These are phyloP conservation scores for Suhomyces bolitotheri DNA, from an alignment of 1,139 yeast genomes.

Conservation along the genomic window DNA sequence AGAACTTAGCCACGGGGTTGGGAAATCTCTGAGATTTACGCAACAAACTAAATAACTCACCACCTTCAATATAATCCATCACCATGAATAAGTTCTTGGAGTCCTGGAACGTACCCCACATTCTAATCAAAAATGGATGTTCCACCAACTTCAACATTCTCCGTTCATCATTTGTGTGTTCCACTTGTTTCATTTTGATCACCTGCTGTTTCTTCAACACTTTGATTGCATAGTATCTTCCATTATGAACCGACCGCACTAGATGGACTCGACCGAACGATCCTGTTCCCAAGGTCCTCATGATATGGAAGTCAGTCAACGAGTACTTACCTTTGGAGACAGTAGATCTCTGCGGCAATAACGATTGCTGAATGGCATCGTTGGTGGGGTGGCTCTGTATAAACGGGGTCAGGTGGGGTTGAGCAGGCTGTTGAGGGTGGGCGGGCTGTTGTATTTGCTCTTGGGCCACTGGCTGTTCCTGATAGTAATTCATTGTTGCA, in stretches of 20 bases:
- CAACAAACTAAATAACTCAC: constrained; percentile 56
- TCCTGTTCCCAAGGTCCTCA: constrained; percentile 62
- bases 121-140: constrained; percentile 59
- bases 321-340: constrained; percentile 58
- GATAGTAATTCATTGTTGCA: constrained; percentile 15
- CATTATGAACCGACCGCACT: constrained; percentile 59
- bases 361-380: constrained; percentile 24
- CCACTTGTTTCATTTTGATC: constrained; percentile 62
- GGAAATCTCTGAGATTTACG: constrained; percentile 62
- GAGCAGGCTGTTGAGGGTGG: constrained; percentile 10
- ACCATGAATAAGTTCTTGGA: constrained; percentile 57
- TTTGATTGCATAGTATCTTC: constrained; percentile 60
- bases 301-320: constrained; percentile 50
- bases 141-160: constrained; percentile 56
- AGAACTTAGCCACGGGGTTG: constrained; percentile 62
- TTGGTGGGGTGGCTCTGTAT: constrained; percentile 15
- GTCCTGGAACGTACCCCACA: constrained; percentile 70
- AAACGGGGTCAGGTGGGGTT: constrained; percentile 6
- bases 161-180: constrained; percentile 63
- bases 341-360: constrained; percentile 27
- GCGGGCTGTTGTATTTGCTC: constrained; percentile 12
- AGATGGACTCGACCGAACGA: constrained; percentile 64
- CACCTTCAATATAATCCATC: constrained; percentile 67
- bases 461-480: constrained; percentile 7
- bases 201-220: constrained; percentile 59